Base-by-base conservation (phyloP, 352 stramenopile genomes). In the Phytophthora tubulina region DNA sequence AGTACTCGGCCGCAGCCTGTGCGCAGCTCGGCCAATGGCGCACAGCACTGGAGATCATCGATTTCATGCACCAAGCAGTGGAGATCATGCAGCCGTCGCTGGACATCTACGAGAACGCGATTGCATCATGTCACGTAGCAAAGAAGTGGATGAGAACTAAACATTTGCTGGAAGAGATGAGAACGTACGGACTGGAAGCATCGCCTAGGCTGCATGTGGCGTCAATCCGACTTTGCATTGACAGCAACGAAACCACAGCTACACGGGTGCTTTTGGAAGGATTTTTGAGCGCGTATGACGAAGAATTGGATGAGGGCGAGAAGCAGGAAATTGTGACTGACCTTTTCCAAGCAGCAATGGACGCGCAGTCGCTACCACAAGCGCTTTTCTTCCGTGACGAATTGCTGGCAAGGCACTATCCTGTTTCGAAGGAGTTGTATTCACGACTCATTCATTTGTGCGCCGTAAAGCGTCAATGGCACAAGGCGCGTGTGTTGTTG, bases 51-150 rank as follows among this genome's bases (percentile, higher is more conserved):
- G 83, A 94, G 54, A 78, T 94, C 39, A 73, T 94, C 49, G 85
- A 88, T 6, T 84, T 80, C 57, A 94, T 94, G 86, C 84, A 91
- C 57, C 31, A 81, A 42, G 83, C 80, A 39, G 69, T 88, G 36
- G 85, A 94, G 30, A 72, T 90, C 46, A 94, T 92, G 86, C 78
- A 89, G 32, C 81, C 86, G 50, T 92, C 82, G 36, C 52, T 78
- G 31, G 73, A 81, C 54, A 87, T 94, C 31, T 94, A 92, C 53
- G 86, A 94, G 64, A 86, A 94, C 67, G 86, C 81, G n/a, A 76
- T 94, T 51, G 53, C 49, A 2, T 80, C 86, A 31, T 91, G 85
- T 65, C 71, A 81, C 57, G 62, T 52, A 46, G 85, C 66, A 1
- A 67, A 77, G 44, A 90, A 92, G 62, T 94, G 86, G 86, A 91